Evolutionary conservation across 768 basidiomycete species (phyloP).

Genomic region (Coprinopsis strossmayeri): DNA sequence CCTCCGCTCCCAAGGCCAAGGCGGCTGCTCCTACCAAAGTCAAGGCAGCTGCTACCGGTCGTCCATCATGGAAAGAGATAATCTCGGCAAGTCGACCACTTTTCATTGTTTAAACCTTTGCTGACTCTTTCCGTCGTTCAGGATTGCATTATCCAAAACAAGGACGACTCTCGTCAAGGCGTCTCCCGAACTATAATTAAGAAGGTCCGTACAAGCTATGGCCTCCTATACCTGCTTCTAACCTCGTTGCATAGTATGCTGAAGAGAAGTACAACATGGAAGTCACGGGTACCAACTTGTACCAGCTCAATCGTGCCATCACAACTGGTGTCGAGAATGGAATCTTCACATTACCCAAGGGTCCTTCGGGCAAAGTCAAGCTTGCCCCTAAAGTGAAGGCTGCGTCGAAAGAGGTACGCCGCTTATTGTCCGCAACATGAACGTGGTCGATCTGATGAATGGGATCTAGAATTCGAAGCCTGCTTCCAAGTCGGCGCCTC

Average conservation of each 20-base stretch:
- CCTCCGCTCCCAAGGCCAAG: conserved; percentile 19
- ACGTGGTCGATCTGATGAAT: conserved; percentile 6
- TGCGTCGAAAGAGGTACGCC: conserved; percentile 55
- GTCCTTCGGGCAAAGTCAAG: conserved; percentile 58
- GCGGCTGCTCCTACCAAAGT: conserved; percentile 19
- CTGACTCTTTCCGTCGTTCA: conserved; percentile 27
- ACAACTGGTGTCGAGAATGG: conserved; percentile 52
- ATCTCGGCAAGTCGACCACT: conserved; percentile 31
- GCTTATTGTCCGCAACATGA: not conserved
- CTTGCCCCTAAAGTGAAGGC: conserved; percentile 45
- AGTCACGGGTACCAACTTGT: conserved; percentile 55
- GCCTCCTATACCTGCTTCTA: conserved; percentile 11
- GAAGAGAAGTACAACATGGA: conserved; percentile 77
- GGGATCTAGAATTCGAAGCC: conserved; percentile 39
- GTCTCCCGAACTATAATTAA: conserved; percentile 78
- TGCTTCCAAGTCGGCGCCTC: conserved; percentile 35
- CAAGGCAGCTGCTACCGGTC: conserved; percentile 23
- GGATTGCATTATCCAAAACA: conserved; percentile 68
- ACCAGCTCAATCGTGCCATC: conserved; percentile 73
- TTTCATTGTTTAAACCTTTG: conserved; percentile 3
- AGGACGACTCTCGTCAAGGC: conserved; percentile 60
- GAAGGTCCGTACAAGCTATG: conserved; percentile 47
- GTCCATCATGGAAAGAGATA: conserved; percentile 53
- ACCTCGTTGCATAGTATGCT: conserved; percentile 49
- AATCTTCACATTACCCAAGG: conserved; percentile 31